A percentile compares a stretch with the other conserved stretches of the same genome.
Evolutionary conservation across 78 protist genomes (phyloP).

Genomic region (Cavenderia fasciculata): DNA sequence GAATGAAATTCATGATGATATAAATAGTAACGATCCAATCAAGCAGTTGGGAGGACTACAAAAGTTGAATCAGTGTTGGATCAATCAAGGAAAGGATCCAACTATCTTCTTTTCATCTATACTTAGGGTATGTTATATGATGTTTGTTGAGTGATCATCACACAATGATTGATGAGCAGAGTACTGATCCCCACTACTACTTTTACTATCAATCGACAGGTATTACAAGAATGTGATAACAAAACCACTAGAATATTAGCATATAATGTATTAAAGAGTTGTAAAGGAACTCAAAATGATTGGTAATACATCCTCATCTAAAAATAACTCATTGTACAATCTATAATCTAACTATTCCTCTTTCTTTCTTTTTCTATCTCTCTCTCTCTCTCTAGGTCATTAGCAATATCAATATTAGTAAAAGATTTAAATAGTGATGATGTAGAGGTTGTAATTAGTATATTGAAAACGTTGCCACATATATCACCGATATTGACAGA

Average conservation of each 20-base stretch:
- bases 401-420: conserved; percentile 53
- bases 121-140: conserved; percentile 14
- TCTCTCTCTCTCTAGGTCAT: too few species aligned
- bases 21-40: conserved; percentile 61
- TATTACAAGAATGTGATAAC: conserved; percentile 58
- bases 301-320: neutral
- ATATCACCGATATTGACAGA: conserved; percentile 36
- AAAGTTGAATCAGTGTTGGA: conserved; percentile 63
- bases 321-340: too few species aligned
- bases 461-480: conserved; percentile 49
- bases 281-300: conserved; percentile 34
- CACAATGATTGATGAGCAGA: too few species aligned
- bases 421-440: conserved; percentile 59
- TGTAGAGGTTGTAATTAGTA: conserved; percentile 35
- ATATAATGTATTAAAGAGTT: conserved; percentile 47
- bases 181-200: too few species aligned
- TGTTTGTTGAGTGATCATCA: too few species aligned
- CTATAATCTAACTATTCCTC: too few species aligned
- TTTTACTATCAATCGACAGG: too few species aligned
- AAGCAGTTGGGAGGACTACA: conserved; percentile 48
- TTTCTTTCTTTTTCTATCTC: too few species aligned
- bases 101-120: conserved; percentile 53
- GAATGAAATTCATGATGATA: conserved; percentile 52
- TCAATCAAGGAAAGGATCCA: conserved; percentile 75
- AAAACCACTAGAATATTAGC: conserved; percentile 63